Evolutionary conservation across 371 early-diverging fungal genomes (phyloP).

Genomic region (Zychaea mexicana): DNA sequence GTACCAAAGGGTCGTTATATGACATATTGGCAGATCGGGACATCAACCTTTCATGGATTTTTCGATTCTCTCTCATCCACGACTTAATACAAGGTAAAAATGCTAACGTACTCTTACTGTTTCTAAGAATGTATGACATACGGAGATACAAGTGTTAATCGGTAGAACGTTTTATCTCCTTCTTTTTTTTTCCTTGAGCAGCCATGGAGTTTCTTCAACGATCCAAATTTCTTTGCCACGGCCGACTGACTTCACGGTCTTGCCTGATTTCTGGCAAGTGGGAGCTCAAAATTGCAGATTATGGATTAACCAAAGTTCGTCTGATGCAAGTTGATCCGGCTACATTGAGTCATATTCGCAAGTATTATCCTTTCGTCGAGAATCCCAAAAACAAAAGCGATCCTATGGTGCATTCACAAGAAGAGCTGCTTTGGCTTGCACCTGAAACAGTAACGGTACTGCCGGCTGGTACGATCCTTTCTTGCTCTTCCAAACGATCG

Average conservation of each 20-base stretch:
- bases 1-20: conserved; percentile 47
- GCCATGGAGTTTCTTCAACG: conserved; percentile 56
- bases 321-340: conserved; percentile 24
- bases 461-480: conserved; percentile 30
- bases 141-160: too few species aligned
- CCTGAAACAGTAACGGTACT: conserved; percentile 40
- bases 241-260: conserved; percentile 44
- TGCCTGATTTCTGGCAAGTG: conserved; percentile 53
- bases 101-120: too few species aligned
- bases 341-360: conserved; percentile 11
- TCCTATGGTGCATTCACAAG: background rate
- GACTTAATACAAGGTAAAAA: conserved; percentile 42
- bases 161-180: too few species aligned
- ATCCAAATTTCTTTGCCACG: conserved; percentile 49
- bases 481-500: conserved; percentile 35
- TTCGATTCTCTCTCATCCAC: conserved; percentile 53
- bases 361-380: conserved; percentile 4
- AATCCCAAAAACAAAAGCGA: background rate
- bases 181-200: background rate
- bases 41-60: conserved; percentile 52
- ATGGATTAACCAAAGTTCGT: conserved; percentile 39
- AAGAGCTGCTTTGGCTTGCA: conserved; percentile 43
- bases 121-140: too few species aligned
- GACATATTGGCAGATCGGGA: conserved; percentile 47
- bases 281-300: conserved; percentile 57